phyloP scores from a whole-genome alignment of 2,329 filamentous ascomycete species.

The Zymoseptoria ardabiliae region DNA sequence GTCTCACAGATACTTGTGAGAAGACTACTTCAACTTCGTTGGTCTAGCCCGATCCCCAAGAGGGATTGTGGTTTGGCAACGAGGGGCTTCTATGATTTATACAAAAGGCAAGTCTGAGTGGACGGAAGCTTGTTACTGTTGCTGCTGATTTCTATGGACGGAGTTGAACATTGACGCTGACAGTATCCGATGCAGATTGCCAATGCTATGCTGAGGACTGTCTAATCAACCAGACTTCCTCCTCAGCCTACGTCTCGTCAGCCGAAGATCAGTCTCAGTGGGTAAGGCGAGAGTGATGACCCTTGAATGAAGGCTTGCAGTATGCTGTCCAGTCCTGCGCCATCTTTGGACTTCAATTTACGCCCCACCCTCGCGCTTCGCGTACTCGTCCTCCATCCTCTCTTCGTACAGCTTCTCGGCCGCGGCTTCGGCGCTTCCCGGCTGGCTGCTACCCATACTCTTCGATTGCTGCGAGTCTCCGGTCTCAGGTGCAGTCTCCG shows the following conservation, averaged over 20 bases:
- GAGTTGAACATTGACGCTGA: background rate
- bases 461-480: constrained; percentile 11
- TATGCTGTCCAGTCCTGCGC: too few species aligned
- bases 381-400: constrained; percentile 39
- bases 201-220: too few species aligned
- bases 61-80: constrained; percentile 21
- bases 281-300: too few species aligned
- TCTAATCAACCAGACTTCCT: too few species aligned
- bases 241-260: too few species aligned
- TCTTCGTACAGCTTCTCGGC: constrained; percentile 34
- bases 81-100: constrained; percentile 19
- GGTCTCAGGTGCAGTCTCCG: constrained; percentile 8
- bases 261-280: too few species aligned
- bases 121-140: background rate
- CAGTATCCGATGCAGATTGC: background rate
- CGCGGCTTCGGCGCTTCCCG: constrained; percentile 25
- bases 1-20: constrained; percentile 28
- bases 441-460: constrained; percentile 23
- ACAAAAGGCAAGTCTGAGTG: constrained; percentile 28
- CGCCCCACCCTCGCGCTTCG: constrained; percentile 38
- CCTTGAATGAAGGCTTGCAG: too few species aligned
- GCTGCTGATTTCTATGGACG: background rate
- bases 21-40: constrained; percentile 8
- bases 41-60: constrained; percentile 18
- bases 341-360: constrained; percentile 8